A percentile compares a stretch with the other conserved stretches of the same genome.
phyloP scores from a whole-genome alignment of 176 grass and related monocot species.

The Dendrocalamus sinicus region DNA sequence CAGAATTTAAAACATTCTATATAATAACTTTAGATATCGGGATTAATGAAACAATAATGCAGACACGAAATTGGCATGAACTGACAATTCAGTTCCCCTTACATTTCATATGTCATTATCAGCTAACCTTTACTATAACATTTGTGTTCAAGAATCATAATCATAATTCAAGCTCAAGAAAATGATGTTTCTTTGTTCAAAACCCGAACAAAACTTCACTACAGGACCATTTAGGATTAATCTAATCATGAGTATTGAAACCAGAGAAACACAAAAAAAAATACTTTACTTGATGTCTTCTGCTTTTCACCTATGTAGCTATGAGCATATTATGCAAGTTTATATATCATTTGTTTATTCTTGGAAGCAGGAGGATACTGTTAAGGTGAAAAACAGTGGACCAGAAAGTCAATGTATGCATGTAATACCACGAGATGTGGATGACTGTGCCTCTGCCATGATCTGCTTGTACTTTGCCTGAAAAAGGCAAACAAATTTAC shows the following conservation, averaged over 20 bases:
- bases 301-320: slow-evolving; percentile 1
- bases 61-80: not conserved
- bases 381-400: slow-evolving; percentile 15
- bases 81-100: not conserved
- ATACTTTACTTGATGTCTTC: not conserved
- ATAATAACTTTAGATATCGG: not conserved
- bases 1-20: not conserved
- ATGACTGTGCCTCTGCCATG: slow-evolving; percentile 51
- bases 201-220: not conserved
- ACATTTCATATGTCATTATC: slow-evolving; percentile 1
- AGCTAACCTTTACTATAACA: not conserved
- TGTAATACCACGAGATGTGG: slow-evolving; percentile 54
- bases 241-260: slow-evolving; percentile 13
- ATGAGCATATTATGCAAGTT: slow-evolving; percentile 26
- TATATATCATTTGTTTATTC: not conserved
- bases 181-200: not conserved
- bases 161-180: slow-evolving; percentile 2
- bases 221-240: slow-evolving; percentile 11
- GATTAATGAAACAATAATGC: not conserved
- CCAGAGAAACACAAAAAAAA: slow-evolving; percentile 10
- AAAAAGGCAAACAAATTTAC: slow-evolving; percentile 22
- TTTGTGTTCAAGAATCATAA: not conserved
- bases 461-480: slow-evolving; percentile 62
- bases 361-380: not conserved
- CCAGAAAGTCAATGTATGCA: not conserved